A percentile compares a stretch with the other conserved stretches of the same genome.
phyloP scores from a whole-genome alignment of 257 asterid genomes.

The Nicotiana otophora region DNA sequence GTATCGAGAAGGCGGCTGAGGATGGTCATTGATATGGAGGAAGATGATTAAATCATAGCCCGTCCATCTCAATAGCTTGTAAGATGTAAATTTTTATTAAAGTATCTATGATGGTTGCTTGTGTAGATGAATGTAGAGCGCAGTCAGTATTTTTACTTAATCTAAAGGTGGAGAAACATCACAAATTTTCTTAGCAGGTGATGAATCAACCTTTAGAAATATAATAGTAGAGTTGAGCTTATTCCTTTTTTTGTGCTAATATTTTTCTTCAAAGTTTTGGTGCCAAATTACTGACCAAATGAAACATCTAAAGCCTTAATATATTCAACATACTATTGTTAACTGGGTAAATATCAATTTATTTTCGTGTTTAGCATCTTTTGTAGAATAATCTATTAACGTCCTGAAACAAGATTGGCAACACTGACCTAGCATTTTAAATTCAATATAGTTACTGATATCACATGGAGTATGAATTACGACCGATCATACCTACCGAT shows the following conservation, averaged over 20 bases:
- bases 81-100: background rate
- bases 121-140: background rate
- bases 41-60: slow-evolving; percentile 41
- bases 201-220: slow-evolving; percentile 7
- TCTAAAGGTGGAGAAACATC: background rate
- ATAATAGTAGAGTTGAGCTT: background rate
- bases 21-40: slow-evolving; percentile 73
- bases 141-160: background rate
- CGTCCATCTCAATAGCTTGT: slow-evolving; percentile 2
- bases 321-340: background rate
- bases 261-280: no score
- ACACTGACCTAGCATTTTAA: background rate
- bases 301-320: background rate
- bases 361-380: background rate
- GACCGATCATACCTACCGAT: no score
- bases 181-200: background rate
- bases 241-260: background rate
- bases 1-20: slow-evolving; percentile 58
- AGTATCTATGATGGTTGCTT: background rate
- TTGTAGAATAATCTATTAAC: background rate
- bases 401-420: background rate
- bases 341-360: background rate
- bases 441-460: background rate
- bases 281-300: background rate
- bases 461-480: background rate